Conservation (phyloP, 345 rosid species). For the Camelina sativa region DNA sequence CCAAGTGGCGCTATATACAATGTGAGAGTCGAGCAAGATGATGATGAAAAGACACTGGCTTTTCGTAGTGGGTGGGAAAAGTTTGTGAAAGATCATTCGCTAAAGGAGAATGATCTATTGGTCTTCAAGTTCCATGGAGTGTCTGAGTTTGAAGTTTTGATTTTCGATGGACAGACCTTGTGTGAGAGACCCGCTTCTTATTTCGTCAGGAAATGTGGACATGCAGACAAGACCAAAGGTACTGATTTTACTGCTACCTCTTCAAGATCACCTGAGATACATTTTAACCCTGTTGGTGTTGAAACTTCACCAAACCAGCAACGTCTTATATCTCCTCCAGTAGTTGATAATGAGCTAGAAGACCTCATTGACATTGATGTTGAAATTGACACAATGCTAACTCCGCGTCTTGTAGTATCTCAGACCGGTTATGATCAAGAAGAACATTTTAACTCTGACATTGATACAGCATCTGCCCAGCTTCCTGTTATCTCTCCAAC, state of each 20-base stretch:
- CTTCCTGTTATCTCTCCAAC: constrained; percentile 29
- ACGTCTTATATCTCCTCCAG: constrained; percentile 13
- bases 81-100: constrained; percentile 59
- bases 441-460: constrained; percentile 33
- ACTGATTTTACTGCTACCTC: constrained; percentile 32
- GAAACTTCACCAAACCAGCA: constrained; percentile 19
- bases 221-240: constrained; percentile 44
- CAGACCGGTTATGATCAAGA: constrained; percentile 30
- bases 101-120: constrained; percentile 67
- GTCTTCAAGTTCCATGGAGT: constrained; percentile 70
- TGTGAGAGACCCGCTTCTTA: constrained; percentile 77
- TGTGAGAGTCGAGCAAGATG: constrained; percentile 51
- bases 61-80: constrained; percentile 69
- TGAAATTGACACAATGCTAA: constrained; percentile 30
- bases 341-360: constrained; percentile 27
- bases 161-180: constrained; percentile 58
- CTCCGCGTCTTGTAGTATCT: constrained; percentile 17
- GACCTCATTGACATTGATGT: constrained; percentile 35
- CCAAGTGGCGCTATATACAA: constrained; percentile 68
- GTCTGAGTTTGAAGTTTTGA: constrained; percentile 69
- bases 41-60: constrained; percentile 42
- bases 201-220: constrained; percentile 57
- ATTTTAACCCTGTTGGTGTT: constrained; percentile 22
- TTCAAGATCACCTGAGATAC: constrained; percentile 26
- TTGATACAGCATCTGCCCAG: constrained; percentile 28